Percentiles rank a stretch among this genome's conserved stretches.
Evolutionary conservation across 805 yeast species (phyloP).

Genomic region (Ogataea trehalophila): DNA sequence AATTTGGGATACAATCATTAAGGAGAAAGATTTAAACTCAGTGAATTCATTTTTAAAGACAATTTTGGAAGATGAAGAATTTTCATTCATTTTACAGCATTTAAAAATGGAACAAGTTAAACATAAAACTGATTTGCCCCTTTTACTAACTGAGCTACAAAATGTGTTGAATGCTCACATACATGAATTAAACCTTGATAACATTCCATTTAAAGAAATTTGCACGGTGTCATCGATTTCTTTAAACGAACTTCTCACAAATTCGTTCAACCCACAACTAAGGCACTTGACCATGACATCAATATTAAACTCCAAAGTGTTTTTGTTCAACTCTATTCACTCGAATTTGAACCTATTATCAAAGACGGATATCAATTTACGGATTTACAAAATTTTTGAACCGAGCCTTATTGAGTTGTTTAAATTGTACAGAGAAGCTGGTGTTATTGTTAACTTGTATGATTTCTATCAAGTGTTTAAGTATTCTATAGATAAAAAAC

Average conservation of each 20-base stretch:
- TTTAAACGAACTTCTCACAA: conserved; percentile 22
- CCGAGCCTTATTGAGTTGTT: conserved; percentile 55
- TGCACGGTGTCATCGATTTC: conserved; percentile 27
- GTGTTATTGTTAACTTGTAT: conserved; percentile 40
- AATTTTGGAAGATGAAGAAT: conserved; percentile 22
- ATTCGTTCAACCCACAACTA: conserved; percentile 39
- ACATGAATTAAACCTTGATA: conserved; percentile 21
- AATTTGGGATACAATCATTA: conserved; percentile 15
- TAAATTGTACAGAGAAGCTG: conserved; percentile 74
- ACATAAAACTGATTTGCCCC: conserved; percentile 4
- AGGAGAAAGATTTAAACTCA: conserved; percentile 2
- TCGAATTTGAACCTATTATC: conserved; percentile 11
- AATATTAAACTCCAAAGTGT: conserved; percentile 35
- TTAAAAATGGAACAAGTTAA: conserved; percentile 5
- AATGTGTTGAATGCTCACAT: conserved; percentile 13
- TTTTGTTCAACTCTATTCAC: conserved; percentile 25
- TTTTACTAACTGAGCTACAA: conserved; percentile 14
- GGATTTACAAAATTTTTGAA: conserved; percentile 35
- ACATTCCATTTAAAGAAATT: conserved; percentile 36
- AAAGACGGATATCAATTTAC: conserved; percentile 9
- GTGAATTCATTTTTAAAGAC: conserved; percentile 18
- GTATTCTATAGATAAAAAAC: conserved; percentile 26
- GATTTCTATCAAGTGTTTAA: conserved; percentile 33
- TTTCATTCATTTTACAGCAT: conserved; percentile 14
- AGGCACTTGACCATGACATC: conserved; percentile 38